Base-by-base conservation (phyloP, 1,284 basidiomycete genomes). In the Dichomitus squalens region DNA sequence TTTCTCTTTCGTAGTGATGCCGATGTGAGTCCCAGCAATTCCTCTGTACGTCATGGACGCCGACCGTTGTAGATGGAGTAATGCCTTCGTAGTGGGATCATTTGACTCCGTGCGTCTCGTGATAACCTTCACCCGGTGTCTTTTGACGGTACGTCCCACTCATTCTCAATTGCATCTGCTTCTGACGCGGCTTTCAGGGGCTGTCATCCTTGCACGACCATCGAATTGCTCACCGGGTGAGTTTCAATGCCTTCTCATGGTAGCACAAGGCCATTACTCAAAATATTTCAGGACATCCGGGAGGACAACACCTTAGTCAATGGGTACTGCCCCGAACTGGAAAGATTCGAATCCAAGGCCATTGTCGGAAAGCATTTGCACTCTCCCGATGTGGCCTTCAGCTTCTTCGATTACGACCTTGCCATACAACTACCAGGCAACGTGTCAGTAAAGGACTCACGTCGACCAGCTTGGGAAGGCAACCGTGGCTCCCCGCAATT, bases 1-100 rank as follows among this genome's bases (percentile, higher is more conserved):
- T 1, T 58, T 58, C 18, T 36, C 40, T 1, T 58, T 44, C n/a
- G 33, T 58, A 7, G 52, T 50, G 0, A 58, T 50, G 56, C 52
- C 56, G 8, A 14, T 16, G 56, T 58, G 20, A 36, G 44, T 47
- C 20, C 12, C n/a, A 1, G 6, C 14, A 20, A 7, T 0, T 14
- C 14, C 6, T 3, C 3, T 14, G 21, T 5, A 4, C 3, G 0
- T 41, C 1, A 7, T 6, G 5, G 6, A 2, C 8, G 12, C 23
- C 27, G 9, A 43, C 16, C 0, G 7, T 7, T 2, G 6, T 23
- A 41, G 39, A 9, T 44, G 39, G 34, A 25, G 14, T 7, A 21
- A 14, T 23, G 1, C 18, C 3, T 14, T 29, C 25, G 5, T 14
- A n/a, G 0, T 7, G 31, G 27, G 40, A 16, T 21, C n/a, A 18